These are phyloP conservation scores for Calonectria fujianensis DNA, from an alignment of 2,329 filamentous ascomycete genomes.

Conservation along the genomic window DNA sequence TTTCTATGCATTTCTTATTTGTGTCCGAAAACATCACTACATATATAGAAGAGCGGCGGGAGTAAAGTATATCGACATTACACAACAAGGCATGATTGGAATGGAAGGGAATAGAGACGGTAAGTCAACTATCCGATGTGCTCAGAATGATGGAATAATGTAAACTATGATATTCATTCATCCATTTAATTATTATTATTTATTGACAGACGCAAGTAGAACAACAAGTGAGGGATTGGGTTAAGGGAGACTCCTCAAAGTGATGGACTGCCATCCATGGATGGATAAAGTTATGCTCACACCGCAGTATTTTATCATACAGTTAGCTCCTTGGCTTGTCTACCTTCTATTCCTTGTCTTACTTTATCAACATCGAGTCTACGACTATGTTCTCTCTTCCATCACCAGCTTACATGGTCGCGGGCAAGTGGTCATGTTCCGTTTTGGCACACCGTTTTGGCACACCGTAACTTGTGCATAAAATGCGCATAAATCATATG, in stretches of 20 bases:
- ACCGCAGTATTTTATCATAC: background rate
- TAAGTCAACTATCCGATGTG: background rate
- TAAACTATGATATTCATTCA: background rate
- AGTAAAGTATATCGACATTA: background rate
- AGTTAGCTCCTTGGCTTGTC: background rate
- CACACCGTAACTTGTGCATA: background rate
- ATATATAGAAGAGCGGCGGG: background rate
- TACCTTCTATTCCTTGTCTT: background rate
- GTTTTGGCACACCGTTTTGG: slow-evolving; percentile 14
- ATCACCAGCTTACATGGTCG: background rate
- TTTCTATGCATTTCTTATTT: background rate
- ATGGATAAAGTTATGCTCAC: background rate
- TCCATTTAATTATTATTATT: background rate
- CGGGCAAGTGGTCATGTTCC: background rate
- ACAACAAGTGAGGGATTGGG: background rate
- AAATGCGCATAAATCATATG: slow-evolving; percentile 12
- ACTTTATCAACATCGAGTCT: background rate
- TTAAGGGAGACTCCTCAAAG: background rate
- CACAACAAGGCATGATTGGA: background rate
- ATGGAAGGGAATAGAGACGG: background rate
- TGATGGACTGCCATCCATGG: background rate
- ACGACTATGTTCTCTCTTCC: background rate
- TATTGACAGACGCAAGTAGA: background rate
- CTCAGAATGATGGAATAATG: background rate
- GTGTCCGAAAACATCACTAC: background rate